Percentiles rank a stretch among this genome's conserved stretches.
Evolutionary conservation across 352 stramenopile species (phyloP).

Genomic region (Globisporangium sylvaticum): DNA sequence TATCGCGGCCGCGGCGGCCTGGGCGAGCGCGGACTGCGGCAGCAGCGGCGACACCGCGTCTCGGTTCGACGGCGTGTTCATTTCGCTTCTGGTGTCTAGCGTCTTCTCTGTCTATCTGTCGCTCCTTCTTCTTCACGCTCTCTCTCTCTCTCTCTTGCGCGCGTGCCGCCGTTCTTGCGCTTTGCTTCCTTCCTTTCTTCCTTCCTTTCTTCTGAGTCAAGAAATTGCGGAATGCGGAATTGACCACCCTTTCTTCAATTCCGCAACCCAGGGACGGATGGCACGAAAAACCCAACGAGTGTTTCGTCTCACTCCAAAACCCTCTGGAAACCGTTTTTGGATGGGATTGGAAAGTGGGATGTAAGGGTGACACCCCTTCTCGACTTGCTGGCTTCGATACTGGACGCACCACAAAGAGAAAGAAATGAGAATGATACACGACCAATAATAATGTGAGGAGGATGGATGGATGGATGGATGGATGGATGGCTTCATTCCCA

Average conservation of each 20-base stretch:
- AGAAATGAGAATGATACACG: neutral
- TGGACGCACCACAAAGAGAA: neutral
- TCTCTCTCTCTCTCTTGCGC: neutral
- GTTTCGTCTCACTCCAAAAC: neutral
- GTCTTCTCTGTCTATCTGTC: neutral
- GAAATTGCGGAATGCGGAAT: neutral
- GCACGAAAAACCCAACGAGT: neutral
- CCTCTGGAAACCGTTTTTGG: neutral
- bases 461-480: neutral
- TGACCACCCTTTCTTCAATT: slow-evolving; percentile 7
- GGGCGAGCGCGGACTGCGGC: slow-evolving; percentile 53
- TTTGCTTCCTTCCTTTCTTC: neutral
- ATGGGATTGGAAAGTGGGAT: neutral
- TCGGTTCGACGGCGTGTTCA: slow-evolving; percentile 10
- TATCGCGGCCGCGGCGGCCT: slow-evolving; percentile 41
- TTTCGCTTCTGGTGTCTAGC: neutral
- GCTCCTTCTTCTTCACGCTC: neutral
- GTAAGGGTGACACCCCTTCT: neutral
- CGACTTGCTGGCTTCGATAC: neutral
- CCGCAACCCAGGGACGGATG: slow-evolving; percentile 7
- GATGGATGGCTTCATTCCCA: neutral
- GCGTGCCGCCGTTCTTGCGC: neutral
- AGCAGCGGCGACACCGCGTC: slow-evolving; percentile 39
- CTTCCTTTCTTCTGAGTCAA: slow-evolving; percentile 2
- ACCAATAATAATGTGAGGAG: neutral